Percentiles rank a stretch among this genome's conserved stretches.
phyloP scores from a whole-genome alignment of 371 early-diverging fungal species.

The Apophysomyces ossiformis region DNA sequence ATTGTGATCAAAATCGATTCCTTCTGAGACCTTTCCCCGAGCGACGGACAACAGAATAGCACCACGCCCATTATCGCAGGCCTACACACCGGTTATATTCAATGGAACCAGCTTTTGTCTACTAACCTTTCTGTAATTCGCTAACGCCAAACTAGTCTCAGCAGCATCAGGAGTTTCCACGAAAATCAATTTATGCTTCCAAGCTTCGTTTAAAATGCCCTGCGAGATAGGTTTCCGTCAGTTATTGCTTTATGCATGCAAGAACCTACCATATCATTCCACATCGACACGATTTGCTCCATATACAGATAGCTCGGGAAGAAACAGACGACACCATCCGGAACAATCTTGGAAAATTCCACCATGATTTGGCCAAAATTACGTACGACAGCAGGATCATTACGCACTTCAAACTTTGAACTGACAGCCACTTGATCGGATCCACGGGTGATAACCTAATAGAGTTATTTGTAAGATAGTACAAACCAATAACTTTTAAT shows the following conservation, averaged over 20 bases:
- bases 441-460: slow-evolving; percentile 90
- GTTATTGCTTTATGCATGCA: background rate
- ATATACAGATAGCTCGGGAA: slow-evolving; percentile 99
- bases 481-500: background rate
- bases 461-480: background rate
- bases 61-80: slow-evolving; percentile 99
- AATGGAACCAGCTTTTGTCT: background rate
- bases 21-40: slow-evolving; percentile 99
- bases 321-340: slow-evolving; percentile 99
- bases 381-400: slow-evolving; percentile 98
- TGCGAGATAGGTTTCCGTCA: slow-evolving; percentile 15
- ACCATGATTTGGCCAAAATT: slow-evolving; percentile 99
- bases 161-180: slow-evolving; percentile 99
- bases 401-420: slow-evolving; percentile 97
- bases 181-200: slow-evolving; percentile 98
- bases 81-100: slow-evolving; percentile 44
- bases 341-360: slow-evolving; percentile 93
- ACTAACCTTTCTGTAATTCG: slow-evolving; percentile 87
- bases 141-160: slow-evolving; percentile 97
- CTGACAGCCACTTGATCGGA: slow-evolving; percentile 97
- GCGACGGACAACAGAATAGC: slow-evolving; percentile 99
- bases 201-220: slow-evolving; percentile 93
- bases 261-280: slow-evolving; percentile 89
- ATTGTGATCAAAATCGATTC: slow-evolving; percentile 99
- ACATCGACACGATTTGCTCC: slow-evolving; percentile 98